Evolutionary conservation across 2,329 filamentous ascomycete genomes (phyloP).

Genomic region (Biscogniauxia mediterranea): DNA sequence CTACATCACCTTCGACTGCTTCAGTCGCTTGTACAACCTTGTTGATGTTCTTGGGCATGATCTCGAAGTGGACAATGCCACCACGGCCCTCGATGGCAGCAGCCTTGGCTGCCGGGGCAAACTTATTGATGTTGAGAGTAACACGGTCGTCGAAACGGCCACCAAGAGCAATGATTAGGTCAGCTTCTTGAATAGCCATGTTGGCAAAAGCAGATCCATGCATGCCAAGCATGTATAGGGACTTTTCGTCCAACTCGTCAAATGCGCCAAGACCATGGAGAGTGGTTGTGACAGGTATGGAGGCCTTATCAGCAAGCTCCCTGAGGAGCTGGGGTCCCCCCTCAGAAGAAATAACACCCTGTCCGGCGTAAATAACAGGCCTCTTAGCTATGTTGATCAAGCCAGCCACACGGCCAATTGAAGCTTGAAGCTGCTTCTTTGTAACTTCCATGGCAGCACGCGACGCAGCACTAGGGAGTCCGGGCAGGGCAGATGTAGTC

Average conservation of each 20-base stretch:
- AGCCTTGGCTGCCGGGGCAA: conserved; percentile 82
- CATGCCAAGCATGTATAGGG: conserved; percentile 98
- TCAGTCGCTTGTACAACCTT: conserved; percentile 97
- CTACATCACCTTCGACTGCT: conserved; percentile 85
- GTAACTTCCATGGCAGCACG: conserved; percentile 73
- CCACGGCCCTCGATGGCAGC: conserved; percentile 83
- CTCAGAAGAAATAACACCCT: conserved; percentile 78
- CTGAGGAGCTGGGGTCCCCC: conserved; percentile 78
- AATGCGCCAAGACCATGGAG: conserved; percentile 90
- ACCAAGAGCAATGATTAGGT: conserved; percentile 92
- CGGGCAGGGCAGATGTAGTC: conserved; percentile 67
- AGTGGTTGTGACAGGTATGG: conserved; percentile 93
- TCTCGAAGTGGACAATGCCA: conserved; percentile 96
- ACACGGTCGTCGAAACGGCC: conserved; percentile 96
- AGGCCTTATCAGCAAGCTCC: conserved; percentile 84
- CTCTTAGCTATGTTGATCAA: conserved; percentile 89
- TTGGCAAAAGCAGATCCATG: conserved; percentile 97
- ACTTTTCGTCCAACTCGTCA: conserved; percentile 91
- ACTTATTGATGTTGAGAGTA: conserved; percentile 76
- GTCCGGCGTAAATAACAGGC: conserved; percentile 91
- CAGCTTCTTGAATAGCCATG: conserved; percentile 95
- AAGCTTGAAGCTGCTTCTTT: conserved; percentile 68
- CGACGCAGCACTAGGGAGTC: conserved; percentile 82
- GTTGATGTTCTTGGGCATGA: conserved; percentile 99
- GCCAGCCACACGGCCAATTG: conserved; percentile 73